Evolutionary conservation across 2,329 filamentous ascomycete species (phyloP), one percentile per base, ranked within the genome.

Genomic region (Fusarium illudens): DNA sequence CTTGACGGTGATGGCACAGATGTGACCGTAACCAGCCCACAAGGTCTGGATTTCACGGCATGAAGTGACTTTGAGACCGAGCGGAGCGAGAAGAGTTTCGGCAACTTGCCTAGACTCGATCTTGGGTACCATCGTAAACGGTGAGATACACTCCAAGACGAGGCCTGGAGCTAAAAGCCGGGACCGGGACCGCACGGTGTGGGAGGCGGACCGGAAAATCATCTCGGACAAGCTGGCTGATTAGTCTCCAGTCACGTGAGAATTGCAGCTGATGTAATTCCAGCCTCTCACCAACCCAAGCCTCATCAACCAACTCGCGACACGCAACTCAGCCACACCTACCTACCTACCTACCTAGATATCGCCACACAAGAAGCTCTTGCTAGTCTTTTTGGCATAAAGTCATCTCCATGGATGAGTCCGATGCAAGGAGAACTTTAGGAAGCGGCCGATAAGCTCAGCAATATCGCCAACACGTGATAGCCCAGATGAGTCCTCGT

Each of bases 371-470:
- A 13, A 10, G 20, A 42, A n/a, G 3, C 3, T 25, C 13, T 42
- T 15, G 4, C 13, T 42, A 2, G 4, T 11, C 13, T 42, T 22
- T 7, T 22, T 7, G 8, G 13, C 6, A 22, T 13, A n/a, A 2
- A 4, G 12, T 15, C 4, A 39, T 10, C 20, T 6, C 20, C n/a
- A 12, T 25, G 1, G 4, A 19, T 42, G 2, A 4, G 9, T 1
- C 8, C n/a, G n/a, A n/a, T n/a, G n/a, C 13, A 93, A 92, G 75
- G 85, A 88, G 48, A 93, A 89, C 75, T 83, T 94, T 57, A 89
- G 93, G 75, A 97, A 96, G 83, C 89, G 92, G 67, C 87, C 91
- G 17, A 87, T 90, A 22, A 92, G 81, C 66, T 34, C 48, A 33
- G 12, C 6, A 4, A 34, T 19, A 33, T 19, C 3, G 4, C 4